Conservation (phyloP, 768 basidiomycete genomes). For the Kockovaella imperatae region DNA sequence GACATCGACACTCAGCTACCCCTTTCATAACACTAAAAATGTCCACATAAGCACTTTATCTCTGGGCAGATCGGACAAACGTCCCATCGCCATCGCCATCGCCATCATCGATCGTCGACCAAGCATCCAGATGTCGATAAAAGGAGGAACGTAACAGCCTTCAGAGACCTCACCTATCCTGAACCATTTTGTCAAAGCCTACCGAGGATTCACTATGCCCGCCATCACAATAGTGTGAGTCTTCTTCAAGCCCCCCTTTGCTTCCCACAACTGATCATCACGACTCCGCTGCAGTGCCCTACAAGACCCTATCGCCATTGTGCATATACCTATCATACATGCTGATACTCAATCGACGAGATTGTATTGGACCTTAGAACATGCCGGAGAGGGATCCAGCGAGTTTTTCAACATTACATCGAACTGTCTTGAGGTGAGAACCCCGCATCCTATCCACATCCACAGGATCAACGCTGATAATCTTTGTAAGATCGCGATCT, state of each 20-base stretch:
- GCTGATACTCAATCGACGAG: constrained; percentile 12
- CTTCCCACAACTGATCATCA: not conserved
- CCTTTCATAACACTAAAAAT: no score
- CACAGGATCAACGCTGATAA: not conserved
- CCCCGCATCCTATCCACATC: not conserved
- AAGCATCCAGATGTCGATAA: no score
- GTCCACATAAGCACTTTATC: no score
- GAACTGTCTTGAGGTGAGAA: constrained; percentile 31
- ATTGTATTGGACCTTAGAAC: constrained; percentile 35
- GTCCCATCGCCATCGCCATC: no score
- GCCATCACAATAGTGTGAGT: constrained; percentile 1
- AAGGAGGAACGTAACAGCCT: no score
- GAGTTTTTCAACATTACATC: constrained; percentile 39
- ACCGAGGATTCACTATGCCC: no score
- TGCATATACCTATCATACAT: constrained; percentile 29
- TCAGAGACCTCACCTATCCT: no score
- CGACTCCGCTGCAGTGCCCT: constrained; percentile 15
- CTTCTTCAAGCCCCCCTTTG: not conserved
- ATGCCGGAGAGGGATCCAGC: constrained; percentile 10
- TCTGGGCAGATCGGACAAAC: no score
- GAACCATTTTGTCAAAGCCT: no score
- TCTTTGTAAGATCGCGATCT: constrained; percentile 28
- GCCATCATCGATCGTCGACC: no score
- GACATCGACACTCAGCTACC: no score
- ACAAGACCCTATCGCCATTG: constrained; percentile 25